These are phyloP conservation scores for Pterocarpus macrocarpus DNA, from an alignment of 306 rosid species.

Conservation along the genomic window DNA sequence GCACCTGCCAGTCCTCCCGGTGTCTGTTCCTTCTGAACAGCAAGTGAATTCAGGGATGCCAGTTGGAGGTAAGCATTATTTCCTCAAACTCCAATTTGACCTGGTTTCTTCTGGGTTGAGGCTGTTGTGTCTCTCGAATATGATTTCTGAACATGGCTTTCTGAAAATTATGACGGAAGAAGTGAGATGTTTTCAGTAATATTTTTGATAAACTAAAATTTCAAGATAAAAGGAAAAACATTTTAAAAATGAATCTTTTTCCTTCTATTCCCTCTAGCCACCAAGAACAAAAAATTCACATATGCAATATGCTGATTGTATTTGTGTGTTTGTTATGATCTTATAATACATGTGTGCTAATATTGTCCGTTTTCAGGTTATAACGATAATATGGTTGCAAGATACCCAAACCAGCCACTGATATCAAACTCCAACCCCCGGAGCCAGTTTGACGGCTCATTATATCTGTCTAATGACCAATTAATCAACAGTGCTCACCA, in stretches of 20 bases:
- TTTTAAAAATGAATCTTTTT: too few relatives aligned
- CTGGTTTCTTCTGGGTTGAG: background rate
- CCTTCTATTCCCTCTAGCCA: too few relatives aligned
- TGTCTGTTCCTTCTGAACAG: conserved; percentile 68
- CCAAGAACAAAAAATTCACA: too few relatives aligned
- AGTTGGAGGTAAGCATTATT: conserved; percentile 65
- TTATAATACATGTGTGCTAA: conserved; percentile 12
- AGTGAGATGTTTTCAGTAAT: conserved; percentile 8
- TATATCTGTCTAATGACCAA: conserved; percentile 67
- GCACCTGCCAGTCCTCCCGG: conserved; percentile 54
- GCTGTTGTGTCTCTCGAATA: conserved; percentile 32
- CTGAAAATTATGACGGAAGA: background rate
- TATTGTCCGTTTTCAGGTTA: conserved; percentile 64
- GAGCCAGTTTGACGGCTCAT: conserved; percentile 61
- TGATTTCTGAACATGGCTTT: conserved; percentile 21
- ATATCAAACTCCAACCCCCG: conserved; percentile 67
- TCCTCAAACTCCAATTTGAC: conserved; percentile 33
- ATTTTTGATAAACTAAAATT: background rate
- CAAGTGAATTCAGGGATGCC: conserved; percentile 64
- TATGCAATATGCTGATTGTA: conserved; percentile 23
- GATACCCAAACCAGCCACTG: conserved; percentile 67
- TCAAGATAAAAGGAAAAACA: too few relatives aligned
- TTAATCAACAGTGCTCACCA: conserved; percentile 68
- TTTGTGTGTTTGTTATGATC: background rate
- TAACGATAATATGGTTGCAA: conserved; percentile 57